These are phyloP conservation scores for Termitomyces sp. DNA, from an alignment of 768 basidiomycete genomes.

Conservation along the genomic window DNA sequence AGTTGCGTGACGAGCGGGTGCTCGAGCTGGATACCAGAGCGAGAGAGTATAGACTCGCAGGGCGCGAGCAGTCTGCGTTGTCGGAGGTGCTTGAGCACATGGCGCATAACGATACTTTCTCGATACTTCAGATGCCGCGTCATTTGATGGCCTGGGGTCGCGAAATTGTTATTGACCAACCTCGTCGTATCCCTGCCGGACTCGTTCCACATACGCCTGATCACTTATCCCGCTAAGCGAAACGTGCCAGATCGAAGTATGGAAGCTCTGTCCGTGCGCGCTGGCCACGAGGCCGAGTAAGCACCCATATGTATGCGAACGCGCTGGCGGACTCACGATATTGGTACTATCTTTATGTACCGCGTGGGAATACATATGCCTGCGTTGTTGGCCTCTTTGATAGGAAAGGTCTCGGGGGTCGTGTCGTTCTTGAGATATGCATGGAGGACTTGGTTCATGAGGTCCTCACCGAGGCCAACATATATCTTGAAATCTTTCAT, in stretches of 20 bases:
- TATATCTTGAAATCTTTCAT: slow-evolving; percentile 79
- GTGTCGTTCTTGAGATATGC: slow-evolving; percentile 60
- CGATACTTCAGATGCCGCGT: slow-evolving; percentile 42
- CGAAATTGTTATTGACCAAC: slow-evolving; percentile 30
- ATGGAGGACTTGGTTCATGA: slow-evolving; percentile 64
- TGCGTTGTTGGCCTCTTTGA: slow-evolving; percentile 49
- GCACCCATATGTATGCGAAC: too few relatives aligned
- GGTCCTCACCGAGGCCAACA: slow-evolving; percentile 57
- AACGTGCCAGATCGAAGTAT: slow-evolving; percentile 77
- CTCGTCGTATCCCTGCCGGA: slow-evolving; percentile 52
- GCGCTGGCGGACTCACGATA: too few relatives aligned
- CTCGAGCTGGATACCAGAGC: slow-evolving; percentile 54
- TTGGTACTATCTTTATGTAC: slow-evolving; percentile 69
- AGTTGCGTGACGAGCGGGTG: slow-evolving; percentile 66
- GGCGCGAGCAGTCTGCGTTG: slow-evolving; percentile 67
- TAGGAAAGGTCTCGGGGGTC: slow-evolving; percentile 55
- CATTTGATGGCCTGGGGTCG: slow-evolving; percentile 3
- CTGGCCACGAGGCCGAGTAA: too few relatives aligned
- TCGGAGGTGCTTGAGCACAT: slow-evolving; percentile 72
- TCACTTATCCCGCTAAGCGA: slow-evolving; percentile 56
- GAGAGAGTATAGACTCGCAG: slow-evolving; percentile 50
- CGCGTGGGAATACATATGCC: slow-evolving; percentile 58
- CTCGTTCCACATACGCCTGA: slow-evolving; percentile 47
- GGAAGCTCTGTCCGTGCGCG: slow-evolving; percentile 66
- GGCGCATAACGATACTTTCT: slow-evolving; percentile 59